Evolutionary conservation across 2,329 filamentous ascomycete genomes (phyloP), one percentile per base, ranked within the genome.

Genomic region (Zasmidium cellare): DNA sequence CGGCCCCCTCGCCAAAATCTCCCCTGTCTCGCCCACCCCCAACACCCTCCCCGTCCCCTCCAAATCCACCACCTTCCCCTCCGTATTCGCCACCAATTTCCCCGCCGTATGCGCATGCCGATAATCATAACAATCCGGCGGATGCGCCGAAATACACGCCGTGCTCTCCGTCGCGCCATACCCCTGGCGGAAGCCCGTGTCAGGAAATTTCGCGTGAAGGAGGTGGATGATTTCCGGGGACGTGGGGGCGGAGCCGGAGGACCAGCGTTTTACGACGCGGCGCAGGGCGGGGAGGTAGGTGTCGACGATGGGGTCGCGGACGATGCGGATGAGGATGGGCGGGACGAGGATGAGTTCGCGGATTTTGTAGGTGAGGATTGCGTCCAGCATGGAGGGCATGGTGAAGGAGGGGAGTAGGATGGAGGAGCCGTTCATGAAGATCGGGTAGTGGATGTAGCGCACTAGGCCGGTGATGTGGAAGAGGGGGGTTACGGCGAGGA

Each of bases 141-240:
- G 83, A 53, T 87, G 85, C 1, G 81, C 78, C 0, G 84, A 86
- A 56, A 89, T 85, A 63, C 84, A 87, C 1, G 77, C 80, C 65
- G 84, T 88, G 0, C 79, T 82, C 70, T 88, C 86, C 0, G 86
- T 89, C 80, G 88, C 87, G n/a, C 86, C 86, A 64, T 87, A 88
- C 1, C 84, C 85, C 66, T 87, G 85, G 64, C 84, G 84, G 70
- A 88, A 86, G 0, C 84, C 84, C 0, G 81, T 84, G 0, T 77
- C 70, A 0, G 85, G 85, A 62, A 87, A 87, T 50, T 77, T 79
- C 50, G 76, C 72, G 46, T 82, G 72, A 9, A 88, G 72, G 38
- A 80, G 75, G 18, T 80, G 75, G 19, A 87, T 77, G 54, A 88
- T 81, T 22, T 87, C 82, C 1, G 76, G 75, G 0, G 77, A 76